Evolutionary conservation across 2,329 filamentous ascomycete species (phyloP).

Genomic region (Monosporascus sp.): DNA sequence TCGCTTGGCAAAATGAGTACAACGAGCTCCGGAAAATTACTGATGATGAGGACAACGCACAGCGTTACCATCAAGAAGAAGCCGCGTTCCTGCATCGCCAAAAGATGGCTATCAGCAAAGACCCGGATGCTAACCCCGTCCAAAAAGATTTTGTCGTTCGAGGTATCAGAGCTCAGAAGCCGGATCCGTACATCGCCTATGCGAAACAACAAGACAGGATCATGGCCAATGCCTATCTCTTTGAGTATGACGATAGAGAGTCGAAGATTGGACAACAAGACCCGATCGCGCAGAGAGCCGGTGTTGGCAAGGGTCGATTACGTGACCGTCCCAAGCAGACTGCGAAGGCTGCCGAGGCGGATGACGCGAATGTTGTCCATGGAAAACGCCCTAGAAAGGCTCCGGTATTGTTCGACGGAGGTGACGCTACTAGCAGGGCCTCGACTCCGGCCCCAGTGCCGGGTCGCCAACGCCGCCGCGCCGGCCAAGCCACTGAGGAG

Average conservation of each 20-base stretch:
- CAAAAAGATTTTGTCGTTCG: slow-evolving; percentile 50
- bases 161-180: slow-evolving; percentile 44
- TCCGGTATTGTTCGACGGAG: slow-evolving; percentile 44
- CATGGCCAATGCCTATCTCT: slow-evolving; percentile 55
- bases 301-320: slow-evolving; percentile 48
- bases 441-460: slow-evolving; percentile 40
- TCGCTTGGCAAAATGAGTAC: slow-evolving; percentile 52
- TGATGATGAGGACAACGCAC: slow-evolving; percentile 54
- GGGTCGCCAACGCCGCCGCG: slow-evolving; percentile 21
- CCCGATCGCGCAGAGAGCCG: slow-evolving; percentile 50
- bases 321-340: slow-evolving; percentile 54
- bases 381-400: slow-evolving; percentile 52
- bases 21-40: slow-evolving; percentile 43
- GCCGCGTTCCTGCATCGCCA: slow-evolving; percentile 32
- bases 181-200: slow-evolving; percentile 39
- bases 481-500: slow-evolving; percentile 17
- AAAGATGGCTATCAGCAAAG: slow-evolving; percentile 36
- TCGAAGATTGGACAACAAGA: slow-evolving; percentile 56
- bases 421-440: slow-evolving; percentile 45
- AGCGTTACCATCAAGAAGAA: slow-evolving; percentile 44
- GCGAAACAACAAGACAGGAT: slow-evolving; percentile 47
- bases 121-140: slow-evolving; percentile 36
- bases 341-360: slow-evolving; percentile 52
- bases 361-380: slow-evolving; percentile 38
- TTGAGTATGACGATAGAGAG: slow-evolving; percentile 55